phyloP scores from a whole-genome alignment of 768 basidiomycete species.

The Pluteus cervinus region DNA sequence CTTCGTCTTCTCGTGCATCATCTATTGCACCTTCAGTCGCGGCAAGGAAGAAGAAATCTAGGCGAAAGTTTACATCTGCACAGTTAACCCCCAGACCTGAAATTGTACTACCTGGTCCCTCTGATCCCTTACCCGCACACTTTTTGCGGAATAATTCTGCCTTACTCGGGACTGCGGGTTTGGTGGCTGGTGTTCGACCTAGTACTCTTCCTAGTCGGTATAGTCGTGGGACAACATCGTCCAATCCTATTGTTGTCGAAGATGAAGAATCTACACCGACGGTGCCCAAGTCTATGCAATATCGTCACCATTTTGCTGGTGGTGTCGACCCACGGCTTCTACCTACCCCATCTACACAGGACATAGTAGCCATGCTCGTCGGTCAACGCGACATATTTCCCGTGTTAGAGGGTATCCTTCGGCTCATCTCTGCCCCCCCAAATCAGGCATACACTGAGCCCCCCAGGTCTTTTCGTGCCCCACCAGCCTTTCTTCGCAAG shows the following conservation, averaged over 20 bases:
- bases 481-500: constrained; percentile 4
- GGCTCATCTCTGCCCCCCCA: constrained; percentile 34
- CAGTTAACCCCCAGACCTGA: constrained; percentile 46
- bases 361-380: constrained; percentile 53
- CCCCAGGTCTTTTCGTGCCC: neutral
- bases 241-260: constrained; percentile 69
- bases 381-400: constrained; percentile 64
- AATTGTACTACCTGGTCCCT: constrained; percentile 58
- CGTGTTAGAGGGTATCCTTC: constrained; percentile 55
- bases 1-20: constrained; percentile 13
- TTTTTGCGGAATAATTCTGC: constrained; percentile 71
- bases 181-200: constrained; percentile 62
- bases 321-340: constrained; percentile 34
- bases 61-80: constrained; percentile 30
- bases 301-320: neutral
- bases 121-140: constrained; percentile 55
- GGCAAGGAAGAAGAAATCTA: constrained; percentile 29
- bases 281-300: constrained; percentile 10
- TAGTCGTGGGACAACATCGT: constrained; percentile 44
- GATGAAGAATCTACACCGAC: constrained; percentile 38
- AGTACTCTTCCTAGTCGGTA: constrained; percentile 35
- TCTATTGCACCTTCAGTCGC: constrained; percentile 12
- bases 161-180: constrained; percentile 65
- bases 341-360: constrained; percentile 46
- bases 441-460: constrained; percentile 9